Base-by-base conservation (phyloP, 1,139 yeast species). In the Zygosaccharomyces pseudobailii region DNA sequence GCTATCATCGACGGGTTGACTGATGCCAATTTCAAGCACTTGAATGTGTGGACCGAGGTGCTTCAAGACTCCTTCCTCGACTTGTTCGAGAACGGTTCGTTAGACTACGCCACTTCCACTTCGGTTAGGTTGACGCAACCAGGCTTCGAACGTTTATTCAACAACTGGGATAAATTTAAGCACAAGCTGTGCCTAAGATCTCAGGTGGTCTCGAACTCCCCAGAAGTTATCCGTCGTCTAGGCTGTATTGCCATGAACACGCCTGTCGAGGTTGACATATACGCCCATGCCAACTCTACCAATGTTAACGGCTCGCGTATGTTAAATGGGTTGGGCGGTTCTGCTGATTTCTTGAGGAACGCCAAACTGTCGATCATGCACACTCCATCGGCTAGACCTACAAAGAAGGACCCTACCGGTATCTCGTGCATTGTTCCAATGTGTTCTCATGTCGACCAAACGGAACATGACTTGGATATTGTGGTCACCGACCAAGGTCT, bases 161-260 rank as follows among this genome's bases (percentile, higher is more conserved):
- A 78, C 53, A 84, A 88, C 75, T 92, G 96, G 96, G 97, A 92
- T 58, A 72, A 74, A 35, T 92, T 77, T 73, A 78, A 89, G 51
- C 73, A 84, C 67, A 89, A 87, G 71, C 77, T 92, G 59, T 80
- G 92, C 64, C 78, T 92, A 62, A 81, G 98, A 75, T 86, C 97
- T 40, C 97, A 92, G 74, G 94, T 84, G 47, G 92, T 88, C 42
- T 89, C 97, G 30, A 92, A 92, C 74, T 84, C 90, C 50, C 98
- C 98, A 46, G 98, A 92, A 74, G 74, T 92, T 60, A 90, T 92
- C 63, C 84, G 98, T 74, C 84, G 98, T 74, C 76, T 92, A 55
- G 98, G 98, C 68, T 94, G 88, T 57, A 92, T 92, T 69, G 97
- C 98, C 55, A 90, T 92, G 97, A 92, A 92, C 72, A 92, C 98